Evolutionary conservation across 768 basidiomycete genomes (phyloP).

Genomic region (Astraeus odoratus): DNA sequence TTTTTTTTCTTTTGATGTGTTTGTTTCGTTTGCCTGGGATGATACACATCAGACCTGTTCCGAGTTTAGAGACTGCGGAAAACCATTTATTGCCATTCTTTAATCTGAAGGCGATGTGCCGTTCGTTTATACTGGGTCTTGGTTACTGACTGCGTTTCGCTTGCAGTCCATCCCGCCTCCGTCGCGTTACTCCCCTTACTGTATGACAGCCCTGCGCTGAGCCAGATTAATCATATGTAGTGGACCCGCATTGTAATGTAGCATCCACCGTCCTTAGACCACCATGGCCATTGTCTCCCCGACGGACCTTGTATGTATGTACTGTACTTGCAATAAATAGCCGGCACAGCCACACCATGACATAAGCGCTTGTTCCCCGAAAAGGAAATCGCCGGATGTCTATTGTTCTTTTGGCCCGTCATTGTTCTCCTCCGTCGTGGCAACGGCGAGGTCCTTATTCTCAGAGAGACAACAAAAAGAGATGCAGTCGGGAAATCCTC

Average conservation of each 20-base stretch:
- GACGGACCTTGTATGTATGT: too few relatives aligned
- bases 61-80: conserved; percentile 53
- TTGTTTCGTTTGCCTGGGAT: conserved; percentile 34
- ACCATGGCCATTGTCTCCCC: too few relatives aligned
- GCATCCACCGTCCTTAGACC: too few relatives aligned
- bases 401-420: conserved; percentile 19
- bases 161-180: too few relatives aligned
- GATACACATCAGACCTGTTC: conserved; percentile 81
- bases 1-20: too few relatives aligned
- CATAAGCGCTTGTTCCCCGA: neutral
- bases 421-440: conserved; percentile 19
- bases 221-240: too few relatives aligned
- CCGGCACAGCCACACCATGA: conserved; percentile 1
- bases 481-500: conserved; percentile 11
- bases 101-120: conserved; percentile 21
- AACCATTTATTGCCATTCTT: conserved; percentile 58
- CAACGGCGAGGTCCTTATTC: conserved; percentile 22
- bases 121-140: neutral
- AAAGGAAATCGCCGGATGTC: conserved; percentile 4
- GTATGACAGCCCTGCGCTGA: too few relatives aligned
- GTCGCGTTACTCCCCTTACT: too few relatives aligned
- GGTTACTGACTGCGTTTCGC: too few relatives aligned
- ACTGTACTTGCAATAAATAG: too few relatives aligned
- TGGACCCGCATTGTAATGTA: too few relatives aligned
- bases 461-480: conserved; percentile 22